A percentile compares a stretch with the other conserved stretches of the same genome.
These are phyloP conservation scores for Neopestalotiopsis rosae DNA, from an alignment of 2,329 filamentous ascomycete species.

Conservation along the genomic window DNA sequence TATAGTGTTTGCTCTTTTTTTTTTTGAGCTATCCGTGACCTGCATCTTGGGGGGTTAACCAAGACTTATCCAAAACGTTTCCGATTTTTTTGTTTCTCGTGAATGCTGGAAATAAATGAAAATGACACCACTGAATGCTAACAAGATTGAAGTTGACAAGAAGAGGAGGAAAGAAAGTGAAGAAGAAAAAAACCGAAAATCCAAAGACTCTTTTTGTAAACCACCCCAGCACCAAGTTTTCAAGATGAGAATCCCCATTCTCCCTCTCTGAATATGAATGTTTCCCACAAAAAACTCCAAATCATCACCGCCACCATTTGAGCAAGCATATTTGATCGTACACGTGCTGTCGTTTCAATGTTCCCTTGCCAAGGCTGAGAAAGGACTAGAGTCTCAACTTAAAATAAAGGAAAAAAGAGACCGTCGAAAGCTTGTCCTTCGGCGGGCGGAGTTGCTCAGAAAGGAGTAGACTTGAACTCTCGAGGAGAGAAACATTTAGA, in stretches of 20 bases:
- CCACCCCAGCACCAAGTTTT: not conserved
- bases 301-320: not conserved
- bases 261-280: not conserved
- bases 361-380: not conserved
- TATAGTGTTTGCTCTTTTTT: not conserved
- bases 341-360: not conserved
- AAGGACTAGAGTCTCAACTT: too few species aligned
- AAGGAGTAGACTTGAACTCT: too few species aligned
- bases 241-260: not conserved
- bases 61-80: not conserved
- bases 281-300: not conserved
- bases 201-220: not conserved
- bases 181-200: too few species aligned
- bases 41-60: too few species aligned
- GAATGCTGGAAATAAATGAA: not conserved
- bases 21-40: not conserved
- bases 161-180: not conserved
- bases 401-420: too few species aligned
- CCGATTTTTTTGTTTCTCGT: not conserved
- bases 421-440: too few species aligned
- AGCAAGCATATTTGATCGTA: not conserved
- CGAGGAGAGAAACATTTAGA: not conserved
- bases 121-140: not conserved
- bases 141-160: not conserved
- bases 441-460: too few species aligned